Evolutionary conservation across 495 filamentous ascomycete species (phyloP), one percentile per base, ranked within the genome.

Genomic region (Cairneyella variabilis): DNA sequence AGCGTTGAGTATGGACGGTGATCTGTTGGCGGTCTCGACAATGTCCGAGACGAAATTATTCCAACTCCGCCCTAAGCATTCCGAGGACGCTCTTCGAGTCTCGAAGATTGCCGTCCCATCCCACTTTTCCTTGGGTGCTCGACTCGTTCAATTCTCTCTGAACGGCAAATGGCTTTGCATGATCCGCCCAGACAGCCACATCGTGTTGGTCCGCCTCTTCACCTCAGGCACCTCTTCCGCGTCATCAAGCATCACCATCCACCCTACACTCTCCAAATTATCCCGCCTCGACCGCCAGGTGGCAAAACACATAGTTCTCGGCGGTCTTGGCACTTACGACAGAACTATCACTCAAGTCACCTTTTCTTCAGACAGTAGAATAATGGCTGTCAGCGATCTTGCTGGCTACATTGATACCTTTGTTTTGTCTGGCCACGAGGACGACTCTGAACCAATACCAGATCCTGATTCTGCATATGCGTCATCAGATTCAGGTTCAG

Each of bases 321-420:
- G 88, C 12, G 83, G 82, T 14, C 75, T 91, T 37, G 89, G 87
- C n/a, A 70, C 70, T 5, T 97, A 96, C 69, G 80, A 92, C 48
- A 77, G 85, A 58, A 83, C 80, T 21, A 83, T 97, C 36, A 86
- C 77, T 18, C 82, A 88, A 37, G 69, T 83, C 16, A 76, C 83
- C 0, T 97, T 97, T 66, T 95, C 91, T 8, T 72, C 83, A 5
- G 86, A 95, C 60, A 89, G 89, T 67, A 80, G 77, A 48, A 79
- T 96, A 46, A 66, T 97, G 14, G 88, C 83, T 7, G 79, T 83
- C 12, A 82, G 84, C 28, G 95, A 97, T 67, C 64, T 97, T 20
- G 83, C 84, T 43, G 95, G 95, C 23, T 86, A 83, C 66, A 77
- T 99, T 25, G 91, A 97, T 64, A 89, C 83, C 12, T 99, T 90